phyloP scores from a whole-genome alignment of 192 early-diverging fungal genomes.

The Kickxella alabastrina region DNA sequence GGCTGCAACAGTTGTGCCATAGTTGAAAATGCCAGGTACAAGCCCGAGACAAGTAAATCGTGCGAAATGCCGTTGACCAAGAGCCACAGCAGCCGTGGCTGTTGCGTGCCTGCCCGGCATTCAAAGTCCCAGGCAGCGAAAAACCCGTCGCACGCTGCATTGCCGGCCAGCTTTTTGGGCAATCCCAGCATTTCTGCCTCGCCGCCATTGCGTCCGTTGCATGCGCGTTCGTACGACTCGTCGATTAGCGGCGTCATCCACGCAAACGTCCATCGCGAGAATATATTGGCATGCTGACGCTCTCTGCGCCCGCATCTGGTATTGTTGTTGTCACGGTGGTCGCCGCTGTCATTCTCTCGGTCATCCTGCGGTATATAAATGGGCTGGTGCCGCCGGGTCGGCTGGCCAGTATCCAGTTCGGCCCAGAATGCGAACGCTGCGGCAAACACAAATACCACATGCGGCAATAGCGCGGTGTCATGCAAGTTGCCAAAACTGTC shows the following conservation, averaged over 20 bases:
- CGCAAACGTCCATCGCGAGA: slow-evolving; percentile 58
- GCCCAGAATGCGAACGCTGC: too few species aligned
- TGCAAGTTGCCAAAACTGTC: too few species aligned
- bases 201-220: too few species aligned
- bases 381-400: too few species aligned
- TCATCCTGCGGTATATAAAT: too few species aligned
- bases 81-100: slow-evolving; percentile 1
- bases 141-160: slow-evolving; percentile 8
- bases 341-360: too few species aligned
- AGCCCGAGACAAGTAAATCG: slow-evolving; percentile 9
- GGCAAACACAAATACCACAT: too few species aligned
- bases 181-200: slow-evolving; percentile 9
- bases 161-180: slow-evolving; percentile 5
- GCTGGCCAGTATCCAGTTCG: too few species aligned
- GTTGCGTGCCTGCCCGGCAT: slow-evolving; percentile 18
- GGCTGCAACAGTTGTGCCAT: slow-evolving; percentile 23
- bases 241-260: slow-evolving; percentile 88
- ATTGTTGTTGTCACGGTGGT: too few species aligned
- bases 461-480: too few species aligned
- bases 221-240: slow-evolving; percentile 66
- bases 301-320: too few species aligned
- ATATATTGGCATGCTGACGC: too few species aligned
- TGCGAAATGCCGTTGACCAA: slow-evolving; percentile 2
- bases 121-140: slow-evolving; percentile 11
- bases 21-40: slow-evolving; percentile 10